Percentiles rank a stretch among this genome's conserved stretches.
phyloP scores from a whole-genome alignment of 306 rosid genomes.

The Quercus rubra region DNA sequence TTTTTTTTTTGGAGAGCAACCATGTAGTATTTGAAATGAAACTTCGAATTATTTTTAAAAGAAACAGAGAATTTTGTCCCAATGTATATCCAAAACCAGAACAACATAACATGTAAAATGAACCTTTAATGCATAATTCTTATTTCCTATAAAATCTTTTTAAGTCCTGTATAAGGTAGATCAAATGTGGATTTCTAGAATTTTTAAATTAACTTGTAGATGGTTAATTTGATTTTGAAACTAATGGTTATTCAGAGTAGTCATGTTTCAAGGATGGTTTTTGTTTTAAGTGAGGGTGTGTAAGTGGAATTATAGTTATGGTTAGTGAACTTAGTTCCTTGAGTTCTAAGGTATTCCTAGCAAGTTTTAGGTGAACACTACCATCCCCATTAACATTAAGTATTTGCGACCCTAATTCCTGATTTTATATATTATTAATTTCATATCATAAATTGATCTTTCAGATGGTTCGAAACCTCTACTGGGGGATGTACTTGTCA shows the following conservation, averaged over 20 bases:
- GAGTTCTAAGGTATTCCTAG: not conserved
- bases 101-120: not conserved
- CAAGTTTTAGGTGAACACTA: not conserved
- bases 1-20: too few species aligned
- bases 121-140: not conserved
- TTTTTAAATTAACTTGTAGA: not conserved
- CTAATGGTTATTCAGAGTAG: not conserved
- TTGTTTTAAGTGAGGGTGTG: not conserved
- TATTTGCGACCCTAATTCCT: not conserved
- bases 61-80: too few species aligned
- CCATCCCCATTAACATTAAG: not conserved
- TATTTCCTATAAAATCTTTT: not conserved
- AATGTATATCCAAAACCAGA: not conserved
- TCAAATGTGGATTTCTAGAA: not conserved
- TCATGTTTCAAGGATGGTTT: not conserved
- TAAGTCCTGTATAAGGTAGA: not conserved
- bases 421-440: not conserved
- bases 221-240: not conserved
- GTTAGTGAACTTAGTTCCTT: not conserved
- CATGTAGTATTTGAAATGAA: too few species aligned
- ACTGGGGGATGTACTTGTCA: constrained; percentile 65
- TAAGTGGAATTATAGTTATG: not conserved
- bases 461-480: constrained; percentile 57
- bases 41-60: too few species aligned
- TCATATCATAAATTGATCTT: constrained; percentile 2